Evolutionary conservation across 345 rosid species (phyloP).

Genomic region (Lepidium didymum): DNA sequence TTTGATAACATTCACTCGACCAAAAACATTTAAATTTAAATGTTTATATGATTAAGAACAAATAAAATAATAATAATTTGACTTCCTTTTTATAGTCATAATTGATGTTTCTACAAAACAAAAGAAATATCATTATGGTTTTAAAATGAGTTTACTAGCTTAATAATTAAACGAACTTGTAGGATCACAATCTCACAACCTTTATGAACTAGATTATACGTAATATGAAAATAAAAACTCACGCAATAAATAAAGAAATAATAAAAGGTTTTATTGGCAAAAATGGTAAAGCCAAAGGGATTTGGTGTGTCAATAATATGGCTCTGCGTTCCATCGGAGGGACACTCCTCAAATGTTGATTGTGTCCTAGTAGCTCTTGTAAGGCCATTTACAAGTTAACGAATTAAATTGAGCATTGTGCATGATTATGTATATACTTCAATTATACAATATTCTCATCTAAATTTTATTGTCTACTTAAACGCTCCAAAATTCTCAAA

Average conservation of each 20-base stretch:
- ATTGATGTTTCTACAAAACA: not conserved
- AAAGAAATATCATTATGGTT: not conserved
- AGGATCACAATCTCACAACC: slow-evolving; percentile 8
- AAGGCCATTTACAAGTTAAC: slow-evolving; percentile 14
- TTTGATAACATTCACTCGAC: too few species aligned
- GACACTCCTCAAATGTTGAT: slow-evolving; percentile 18
- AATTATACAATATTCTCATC: not conserved
- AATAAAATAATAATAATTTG: not conserved
- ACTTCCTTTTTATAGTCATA: not conserved
- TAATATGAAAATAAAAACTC: not conserved
- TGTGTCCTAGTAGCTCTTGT: slow-evolving; percentile 16
- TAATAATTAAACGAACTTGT: not conserved
- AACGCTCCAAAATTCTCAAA: too few species aligned
- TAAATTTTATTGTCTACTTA: not conserved
- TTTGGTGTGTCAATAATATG: slow-evolving; percentile 18
- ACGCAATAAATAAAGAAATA: slow-evolving; percentile 4
- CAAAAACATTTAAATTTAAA: too few species aligned
- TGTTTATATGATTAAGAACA: not conserved
- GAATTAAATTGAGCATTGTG: not conserved
- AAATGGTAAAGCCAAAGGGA: slow-evolving; percentile 13
- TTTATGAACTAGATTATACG: not conserved
- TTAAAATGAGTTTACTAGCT: not conserved
- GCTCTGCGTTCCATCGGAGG: slow-evolving; percentile 24
- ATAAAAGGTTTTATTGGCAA: slow-evolving; percentile 9
- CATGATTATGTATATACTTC: not conserved